Evolutionary conservation across 2,329 filamentous ascomycete genomes (phyloP), one percentile per base, ranked within the genome.

Genomic region (Hymenoscyphus fraxineus): DNA sequence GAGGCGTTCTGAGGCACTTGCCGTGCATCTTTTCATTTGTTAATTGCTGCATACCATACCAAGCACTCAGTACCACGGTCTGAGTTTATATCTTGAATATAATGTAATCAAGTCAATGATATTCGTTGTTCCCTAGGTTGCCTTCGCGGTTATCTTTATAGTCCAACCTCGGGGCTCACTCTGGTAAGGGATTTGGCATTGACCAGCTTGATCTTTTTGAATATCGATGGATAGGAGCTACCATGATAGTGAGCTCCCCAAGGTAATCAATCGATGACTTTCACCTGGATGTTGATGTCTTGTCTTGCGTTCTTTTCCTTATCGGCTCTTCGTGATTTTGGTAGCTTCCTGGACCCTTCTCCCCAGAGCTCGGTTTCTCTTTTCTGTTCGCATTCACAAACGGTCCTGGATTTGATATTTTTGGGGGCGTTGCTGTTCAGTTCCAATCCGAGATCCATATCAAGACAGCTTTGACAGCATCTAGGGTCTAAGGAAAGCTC

Each of bases 351-450:
- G 16, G 65, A 58, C 22, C 67, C 60, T 13, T 57, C 68, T 13
- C 70, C 73, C 73, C 73, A 76, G n/a, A 76, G 70, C 40, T 63
- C 47, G 2, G 65, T 56, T 60, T 76, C 74, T 54, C 74, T 66
- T 35, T 72, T 65, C 41, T 65, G 68, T 60, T 76, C 74, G 62
- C 74, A 76, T 2, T 44, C 59, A 65, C 74, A 76, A 15, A 76
- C 69, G 2, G 65, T 64, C 55, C 70, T 69, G 22, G 62, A 64
- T 15, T 58, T 6, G 22, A 22, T 59, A 40, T 27, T 41, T 66
- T 40, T 22, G 31, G 40, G 6, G 9, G 13, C 31, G 6, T 58
- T 62, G 27, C 54, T 35, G 32, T 54, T 60, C 38, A 2, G 31
- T 31, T 19, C 38, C 2, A 40, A 27, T 6, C 6, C n/a, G 57